phyloP scores from a whole-genome alignment of 2,329 filamentous ascomycete genomes.

The Sclerotinia glacialis region DNA sequence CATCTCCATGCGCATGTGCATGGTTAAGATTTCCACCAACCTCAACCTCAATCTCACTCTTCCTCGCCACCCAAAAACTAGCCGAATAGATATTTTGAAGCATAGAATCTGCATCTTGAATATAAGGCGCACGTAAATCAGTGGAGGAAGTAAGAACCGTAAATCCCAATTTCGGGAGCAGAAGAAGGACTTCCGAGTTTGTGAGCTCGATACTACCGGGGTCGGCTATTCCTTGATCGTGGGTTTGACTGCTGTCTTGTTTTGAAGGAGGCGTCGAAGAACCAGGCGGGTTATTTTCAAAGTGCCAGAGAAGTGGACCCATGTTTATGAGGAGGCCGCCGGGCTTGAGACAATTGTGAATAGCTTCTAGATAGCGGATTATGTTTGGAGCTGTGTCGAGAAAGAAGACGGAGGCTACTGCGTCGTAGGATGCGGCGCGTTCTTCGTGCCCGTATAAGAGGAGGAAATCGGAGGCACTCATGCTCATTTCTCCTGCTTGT shows the following conservation, averaged over 20 bases:
- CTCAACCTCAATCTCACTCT: constrained; percentile 40
- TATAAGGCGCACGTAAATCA: constrained; percentile 73
- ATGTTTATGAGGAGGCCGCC: constrained; percentile 86
- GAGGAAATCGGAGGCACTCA: constrained; percentile 91
- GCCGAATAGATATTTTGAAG: constrained; percentile 77
- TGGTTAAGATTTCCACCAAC: not conserved
- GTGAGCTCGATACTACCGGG: constrained; percentile 88
- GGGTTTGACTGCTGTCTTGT: constrained; percentile 44
- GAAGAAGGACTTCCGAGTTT: constrained; percentile 77
- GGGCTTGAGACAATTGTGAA: constrained; percentile 70
- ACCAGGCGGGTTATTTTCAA: constrained; percentile 69
- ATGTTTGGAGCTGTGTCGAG: constrained; percentile 95
- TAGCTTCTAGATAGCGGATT: constrained; percentile 83
- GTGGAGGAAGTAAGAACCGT: constrained; percentile 61
- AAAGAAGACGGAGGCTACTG: constrained; percentile 89
- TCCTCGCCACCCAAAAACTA: constrained; percentile 82
- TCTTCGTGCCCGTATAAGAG: constrained; percentile 71
- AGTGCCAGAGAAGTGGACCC: constrained; percentile 93
- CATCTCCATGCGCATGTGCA: not conserved
- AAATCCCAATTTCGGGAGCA: constrained; percentile 77
- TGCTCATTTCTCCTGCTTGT: constrained; percentile 69
- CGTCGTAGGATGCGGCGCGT: constrained; percentile 66
- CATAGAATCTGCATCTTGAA: constrained; percentile 83
- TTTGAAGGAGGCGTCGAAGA: constrained; percentile 40
- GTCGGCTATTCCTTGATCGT: constrained; percentile 70